Conservation (phyloP, 169 alveolate species). For the Cryptosporidium bovis region DNA sequence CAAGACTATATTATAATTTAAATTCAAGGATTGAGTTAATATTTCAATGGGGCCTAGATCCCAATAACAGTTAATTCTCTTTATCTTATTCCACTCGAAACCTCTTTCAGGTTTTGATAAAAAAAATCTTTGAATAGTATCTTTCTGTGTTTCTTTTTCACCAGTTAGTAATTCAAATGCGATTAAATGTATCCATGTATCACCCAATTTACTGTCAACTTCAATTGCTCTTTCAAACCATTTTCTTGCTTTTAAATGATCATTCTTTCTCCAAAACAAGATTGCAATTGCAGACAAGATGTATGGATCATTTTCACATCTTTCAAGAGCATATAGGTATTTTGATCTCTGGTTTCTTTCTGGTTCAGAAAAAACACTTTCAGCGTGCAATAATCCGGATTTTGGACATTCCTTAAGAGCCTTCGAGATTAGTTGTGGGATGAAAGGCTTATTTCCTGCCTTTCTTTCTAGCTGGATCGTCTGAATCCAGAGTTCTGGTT, state of each 20-base stretch:
- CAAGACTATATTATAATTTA: not conserved
- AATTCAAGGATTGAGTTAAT: not conserved
- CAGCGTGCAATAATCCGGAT: conserved; percentile 95
- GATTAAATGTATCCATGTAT: conserved; percentile 94
- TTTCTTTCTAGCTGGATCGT: conserved; percentile 92
- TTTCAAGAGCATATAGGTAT: conserved; percentile 92
- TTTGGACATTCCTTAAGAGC: conserved; percentile 95
- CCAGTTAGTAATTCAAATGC: conserved; percentile 92
- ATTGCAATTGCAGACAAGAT: conserved; percentile 92
- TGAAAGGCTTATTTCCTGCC: conserved; percentile 90
- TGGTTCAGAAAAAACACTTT: conserved; percentile 91
- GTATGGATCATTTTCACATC: conserved; percentile 92
- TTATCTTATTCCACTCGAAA: conserved; percentile 41
- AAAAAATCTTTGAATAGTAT: not conserved
- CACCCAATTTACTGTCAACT: conserved; percentile 91
- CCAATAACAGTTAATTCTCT: conserved; percentile 15
- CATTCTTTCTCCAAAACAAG: conserved; percentile 91
- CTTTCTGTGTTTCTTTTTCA: conserved; percentile 27
- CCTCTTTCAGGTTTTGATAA: conserved; percentile 36
- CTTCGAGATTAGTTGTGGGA: conserved; percentile 89
- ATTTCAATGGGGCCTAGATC: conserved; percentile 5
- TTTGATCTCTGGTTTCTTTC: conserved; percentile 86
- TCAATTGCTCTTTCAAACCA: conserved; percentile 94
- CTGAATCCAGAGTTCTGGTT: conserved; percentile 91
- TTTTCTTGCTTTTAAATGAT: conserved; percentile 92